phyloP scores from a whole-genome alignment of 768 basidiomycete genomes.

The Naganishia vishniacii region DNA sequence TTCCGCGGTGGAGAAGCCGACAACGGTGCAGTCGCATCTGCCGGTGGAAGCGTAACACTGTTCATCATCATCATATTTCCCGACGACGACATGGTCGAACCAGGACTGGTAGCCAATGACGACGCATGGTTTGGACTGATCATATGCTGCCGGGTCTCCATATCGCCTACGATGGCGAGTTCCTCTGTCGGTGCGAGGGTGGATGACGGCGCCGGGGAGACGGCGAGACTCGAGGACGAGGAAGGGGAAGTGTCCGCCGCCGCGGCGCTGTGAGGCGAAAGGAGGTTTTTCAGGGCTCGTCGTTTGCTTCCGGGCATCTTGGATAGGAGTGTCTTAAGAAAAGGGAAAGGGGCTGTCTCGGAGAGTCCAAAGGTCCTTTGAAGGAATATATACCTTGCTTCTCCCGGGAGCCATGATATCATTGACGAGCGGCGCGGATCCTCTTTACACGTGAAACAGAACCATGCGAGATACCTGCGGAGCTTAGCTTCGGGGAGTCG shows the following conservation, averaged over 20 bases:
- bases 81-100: neutral
- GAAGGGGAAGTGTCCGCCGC: neutral
- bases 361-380: no score
- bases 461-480: no score
- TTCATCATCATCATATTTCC: no score
- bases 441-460: no score
- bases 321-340: neutral
- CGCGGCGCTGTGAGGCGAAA: conserved; percentile 29
- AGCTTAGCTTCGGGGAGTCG: no score
- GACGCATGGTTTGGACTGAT: conserved; percentile 13
- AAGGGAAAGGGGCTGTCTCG: neutral
- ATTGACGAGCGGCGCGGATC: no score
- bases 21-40: no score
- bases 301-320: conserved; percentile 49
- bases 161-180: neutral
- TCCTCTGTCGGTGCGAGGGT: conserved; percentile 17
- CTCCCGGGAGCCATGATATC: no score
- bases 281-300: conserved; percentile 43
- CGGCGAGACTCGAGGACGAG: conserved; percentile 4
- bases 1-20: neutral
- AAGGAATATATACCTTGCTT: no score
- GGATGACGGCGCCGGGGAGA: neutral
- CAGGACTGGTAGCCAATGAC: conserved; percentile 5
- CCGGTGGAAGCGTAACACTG: no score
- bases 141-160: conserved; percentile 25